phyloP scores from a whole-genome alignment of 164 flowering plant species.

The Warburgia ugandensis region DNA sequence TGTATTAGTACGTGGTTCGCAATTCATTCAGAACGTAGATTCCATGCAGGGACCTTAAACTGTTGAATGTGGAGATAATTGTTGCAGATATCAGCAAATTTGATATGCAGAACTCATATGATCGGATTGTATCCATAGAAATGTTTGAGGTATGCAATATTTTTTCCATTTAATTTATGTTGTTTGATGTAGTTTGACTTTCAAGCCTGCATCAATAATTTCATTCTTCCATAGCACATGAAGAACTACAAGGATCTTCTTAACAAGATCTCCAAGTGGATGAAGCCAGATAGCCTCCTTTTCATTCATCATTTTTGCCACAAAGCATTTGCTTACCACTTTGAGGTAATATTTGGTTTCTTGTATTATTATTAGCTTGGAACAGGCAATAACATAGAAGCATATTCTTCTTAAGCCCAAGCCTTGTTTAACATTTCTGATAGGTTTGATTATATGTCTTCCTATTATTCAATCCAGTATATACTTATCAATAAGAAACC shows the following conservation, averaged over 20 bases:
- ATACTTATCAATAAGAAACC: too few relatives aligned
- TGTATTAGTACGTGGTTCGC: too few relatives aligned
- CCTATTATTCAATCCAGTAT: too few relatives aligned
- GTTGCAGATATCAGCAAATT: slow-evolving; percentile 83
- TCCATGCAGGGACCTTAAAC: slow-evolving; percentile 52
- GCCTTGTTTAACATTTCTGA: too few relatives aligned
- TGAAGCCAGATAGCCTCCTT: slow-evolving; percentile 71
- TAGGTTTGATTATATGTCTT: too few relatives aligned
- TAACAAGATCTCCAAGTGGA: slow-evolving; percentile 86
- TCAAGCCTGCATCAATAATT: background rate
- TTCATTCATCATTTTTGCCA: slow-evolving; percentile 91
- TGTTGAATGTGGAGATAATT: slow-evolving; percentile 71
- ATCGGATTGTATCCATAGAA: slow-evolving; percentile 79
- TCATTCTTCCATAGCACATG: slow-evolving; percentile 54
- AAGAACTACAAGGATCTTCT: slow-evolving; percentile 89
- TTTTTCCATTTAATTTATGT: too few relatives aligned
- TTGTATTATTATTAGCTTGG: too few relatives aligned
- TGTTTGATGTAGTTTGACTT: too few relatives aligned
- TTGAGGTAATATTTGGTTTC: slow-evolving; percentile 90
- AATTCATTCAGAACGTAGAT: too few relatives aligned
- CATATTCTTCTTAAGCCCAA: too few relatives aligned
- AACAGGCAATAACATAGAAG: too few relatives aligned
- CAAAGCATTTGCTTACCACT: slow-evolving; percentile 86
- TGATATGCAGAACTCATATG: slow-evolving; percentile 77
- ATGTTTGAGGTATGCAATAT: slow-evolving; percentile 99